phyloP scores from a whole-genome alignment of 768 basidiomycete species.

The Paxillus involutus region DNA sequence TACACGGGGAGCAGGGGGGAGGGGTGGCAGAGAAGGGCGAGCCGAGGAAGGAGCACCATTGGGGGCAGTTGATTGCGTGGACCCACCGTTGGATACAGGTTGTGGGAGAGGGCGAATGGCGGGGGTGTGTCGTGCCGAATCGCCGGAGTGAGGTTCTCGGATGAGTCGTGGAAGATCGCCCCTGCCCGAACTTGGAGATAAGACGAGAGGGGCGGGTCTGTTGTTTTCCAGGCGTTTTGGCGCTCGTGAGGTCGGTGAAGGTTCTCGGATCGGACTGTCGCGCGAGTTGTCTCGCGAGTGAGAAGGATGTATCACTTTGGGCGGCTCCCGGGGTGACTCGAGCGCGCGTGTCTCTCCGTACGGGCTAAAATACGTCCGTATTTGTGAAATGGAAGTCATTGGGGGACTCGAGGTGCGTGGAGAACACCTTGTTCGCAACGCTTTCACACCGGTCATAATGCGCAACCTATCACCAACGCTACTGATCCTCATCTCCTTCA shows the following conservation, averaged over 20 bases:
- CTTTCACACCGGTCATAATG: conserved; percentile 83
- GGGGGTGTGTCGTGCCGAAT: conserved; percentile 41
- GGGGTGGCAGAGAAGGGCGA: conserved; percentile 58
- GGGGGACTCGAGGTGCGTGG: conserved; percentile 10
- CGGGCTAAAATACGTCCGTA: neutral
- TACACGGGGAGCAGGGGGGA: conserved; percentile 67
- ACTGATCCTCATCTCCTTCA: conserved; percentile 88
- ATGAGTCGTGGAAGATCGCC: conserved; percentile 73
- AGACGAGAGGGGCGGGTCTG: conserved; percentile 80
- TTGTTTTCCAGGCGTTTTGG: conserved; percentile 51
- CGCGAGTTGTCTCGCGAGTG: conserved; percentile 26
- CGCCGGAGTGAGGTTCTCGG: conserved; percentile 55
- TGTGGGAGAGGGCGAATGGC: conserved; percentile 32
- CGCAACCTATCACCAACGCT: conserved; percentile 92
- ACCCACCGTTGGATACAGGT: conserved; percentile 12
- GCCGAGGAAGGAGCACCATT: conserved; percentile 33
- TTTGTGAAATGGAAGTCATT: neutral
- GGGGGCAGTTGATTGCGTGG: conserved; percentile 27
- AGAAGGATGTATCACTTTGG: conserved; percentile 4
- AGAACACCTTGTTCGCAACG: conserved; percentile 61
- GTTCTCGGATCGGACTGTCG: conserved; percentile 13
- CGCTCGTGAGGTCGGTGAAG: conserved; percentile 31
- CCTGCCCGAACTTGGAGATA: conserved; percentile 53
- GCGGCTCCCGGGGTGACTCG: conserved; percentile 5
- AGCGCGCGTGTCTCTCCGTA: conserved; percentile 1